A percentile compares a stretch with the other conserved stretches of the same genome.
phyloP scores from a whole-genome alignment of 2,329 filamentous ascomycete species.

The Aspergillus calidoustus region DNA sequence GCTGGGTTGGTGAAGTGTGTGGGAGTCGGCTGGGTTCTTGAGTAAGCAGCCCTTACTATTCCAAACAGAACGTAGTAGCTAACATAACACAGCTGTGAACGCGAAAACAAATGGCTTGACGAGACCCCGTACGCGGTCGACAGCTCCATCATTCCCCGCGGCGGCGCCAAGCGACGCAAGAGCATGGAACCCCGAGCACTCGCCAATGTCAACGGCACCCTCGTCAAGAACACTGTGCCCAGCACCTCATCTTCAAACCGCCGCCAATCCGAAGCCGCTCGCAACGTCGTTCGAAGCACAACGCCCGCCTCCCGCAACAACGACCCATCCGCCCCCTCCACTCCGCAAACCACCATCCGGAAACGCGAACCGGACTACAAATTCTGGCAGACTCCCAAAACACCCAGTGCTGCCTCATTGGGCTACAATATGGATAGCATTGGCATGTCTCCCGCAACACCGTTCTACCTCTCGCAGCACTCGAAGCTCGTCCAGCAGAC shows the following conservation, averaged over 20 bases:
- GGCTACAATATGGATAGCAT: constrained; percentile 44
- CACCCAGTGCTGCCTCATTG: constrained; percentile 37
- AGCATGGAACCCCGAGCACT: constrained; percentile 78
- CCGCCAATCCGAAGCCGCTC: constrained; percentile 37
- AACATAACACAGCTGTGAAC: constrained; percentile 65
- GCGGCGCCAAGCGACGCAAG: constrained; percentile 73
- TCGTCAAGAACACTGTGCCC: constrained; percentile 48
- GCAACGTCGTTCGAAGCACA: constrained; percentile 41
- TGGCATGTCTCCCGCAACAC: constrained; percentile 51
- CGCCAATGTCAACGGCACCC: constrained; percentile 69
- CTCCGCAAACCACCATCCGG: constrained; percentile 20
- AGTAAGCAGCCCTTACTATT: constrained; percentile 61
- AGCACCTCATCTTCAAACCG: constrained; percentile 33
- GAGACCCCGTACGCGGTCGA: constrained; percentile 73
- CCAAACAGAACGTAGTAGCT: constrained; percentile 8
- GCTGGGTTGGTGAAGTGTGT: constrained; percentile 81
- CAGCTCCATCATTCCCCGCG: constrained; percentile 68
- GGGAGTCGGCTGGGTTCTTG: constrained; percentile 84
- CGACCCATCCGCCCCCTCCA: constrained; percentile 21
- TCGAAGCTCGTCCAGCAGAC: constrained; percentile 55
- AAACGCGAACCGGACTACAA: constrained; percentile 21
- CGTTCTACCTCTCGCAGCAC: constrained; percentile 51
- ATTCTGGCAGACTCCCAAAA: constrained; percentile 36
- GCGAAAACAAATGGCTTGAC: constrained; percentile 76
- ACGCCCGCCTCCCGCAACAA: constrained; percentile 31